Percentiles rank a stretch among this genome's conserved stretches.
These are phyloP conservation scores for Ceratocystis diversiconidia DNA, from an alignment of 2,329 filamentous ascomycete species.

Conservation along the genomic window DNA sequence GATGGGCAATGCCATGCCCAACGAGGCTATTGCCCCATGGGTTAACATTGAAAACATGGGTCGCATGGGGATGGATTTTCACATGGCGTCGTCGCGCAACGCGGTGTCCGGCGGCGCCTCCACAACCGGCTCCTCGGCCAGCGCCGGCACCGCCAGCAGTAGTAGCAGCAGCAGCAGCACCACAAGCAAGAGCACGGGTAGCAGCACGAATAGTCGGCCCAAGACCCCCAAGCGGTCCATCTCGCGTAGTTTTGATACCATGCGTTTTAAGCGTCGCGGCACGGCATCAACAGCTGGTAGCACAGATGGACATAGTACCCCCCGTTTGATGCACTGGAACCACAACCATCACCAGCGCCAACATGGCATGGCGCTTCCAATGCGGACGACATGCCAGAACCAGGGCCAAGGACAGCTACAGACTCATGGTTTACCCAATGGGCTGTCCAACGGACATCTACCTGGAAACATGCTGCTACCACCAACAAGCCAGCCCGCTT, in stretches of 20 bases:
- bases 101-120: neutral
- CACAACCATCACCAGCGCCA: slow-evolving; percentile 6
- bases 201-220: slow-evolving; percentile 9
- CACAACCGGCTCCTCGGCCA: neutral
- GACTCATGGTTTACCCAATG: neutral
- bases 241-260: slow-evolving; percentile 20
- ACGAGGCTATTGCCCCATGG: slow-evolving; percentile 14
- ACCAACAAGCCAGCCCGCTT: slow-evolving; percentile 13
- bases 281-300: slow-evolving; percentile 4
- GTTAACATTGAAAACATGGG: slow-evolving; percentile 4
- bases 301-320: slow-evolving; percentile 10
- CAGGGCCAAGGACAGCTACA: neutral
- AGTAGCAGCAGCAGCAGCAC: neutral
- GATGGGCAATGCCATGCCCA: slow-evolving; percentile 11
- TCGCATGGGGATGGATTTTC: slow-evolving; percentile 12
- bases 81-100: slow-evolving; percentile 12
- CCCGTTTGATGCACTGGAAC: slow-evolving; percentile 13
- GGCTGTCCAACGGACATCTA: neutral
- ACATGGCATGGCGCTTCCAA: neutral
- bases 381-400: neutral
- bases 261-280: slow-evolving; percentile 20
- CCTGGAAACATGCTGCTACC: slow-evolving; percentile 3
- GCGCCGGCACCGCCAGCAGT: neutral
- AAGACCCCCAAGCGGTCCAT: slow-evolving; percentile 19
- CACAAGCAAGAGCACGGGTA: neutral